Conservation (phyloP, 495 filamentous ascomycete species). For the Neurospora tetraspora region DNA sequence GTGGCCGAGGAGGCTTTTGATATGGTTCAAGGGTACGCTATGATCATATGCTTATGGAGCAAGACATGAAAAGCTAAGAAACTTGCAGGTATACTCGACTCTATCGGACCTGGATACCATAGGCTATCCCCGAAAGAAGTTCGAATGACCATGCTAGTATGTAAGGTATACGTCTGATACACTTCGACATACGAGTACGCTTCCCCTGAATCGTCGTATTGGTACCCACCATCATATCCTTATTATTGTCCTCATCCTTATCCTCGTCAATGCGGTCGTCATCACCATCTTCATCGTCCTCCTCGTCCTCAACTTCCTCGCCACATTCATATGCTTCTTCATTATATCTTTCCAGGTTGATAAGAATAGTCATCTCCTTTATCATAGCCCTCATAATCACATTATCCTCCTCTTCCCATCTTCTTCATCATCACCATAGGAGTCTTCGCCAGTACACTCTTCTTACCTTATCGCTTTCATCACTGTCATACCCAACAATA, state of each 20-base stretch:
- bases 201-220: not conserved
- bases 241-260: not conserved
- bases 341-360: not conserved
- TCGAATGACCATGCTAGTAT: not conserved
- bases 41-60: not conserved
- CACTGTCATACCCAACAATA: not conserved
- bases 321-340: not conserved
- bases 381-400: not conserved
- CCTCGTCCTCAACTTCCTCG: not conserved
- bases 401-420: no score
- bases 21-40: no score
- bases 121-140: not conserved
- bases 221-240: not conserved
- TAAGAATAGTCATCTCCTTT: not conserved
- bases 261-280: not conserved
- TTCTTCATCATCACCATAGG: no score
- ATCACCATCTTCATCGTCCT: not conserved
- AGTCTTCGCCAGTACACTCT: no score
- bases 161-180: not conserved
- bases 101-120: not conserved
- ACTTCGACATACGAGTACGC: not conserved
- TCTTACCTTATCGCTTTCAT: not conserved
- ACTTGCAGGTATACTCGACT: not conserved
- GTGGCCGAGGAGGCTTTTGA: not conserved
- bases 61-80: not conserved